phyloP scores from a whole-genome alignment of 2,329 filamentous ascomycete species.

The Aspergillus glaucus region DNA sequence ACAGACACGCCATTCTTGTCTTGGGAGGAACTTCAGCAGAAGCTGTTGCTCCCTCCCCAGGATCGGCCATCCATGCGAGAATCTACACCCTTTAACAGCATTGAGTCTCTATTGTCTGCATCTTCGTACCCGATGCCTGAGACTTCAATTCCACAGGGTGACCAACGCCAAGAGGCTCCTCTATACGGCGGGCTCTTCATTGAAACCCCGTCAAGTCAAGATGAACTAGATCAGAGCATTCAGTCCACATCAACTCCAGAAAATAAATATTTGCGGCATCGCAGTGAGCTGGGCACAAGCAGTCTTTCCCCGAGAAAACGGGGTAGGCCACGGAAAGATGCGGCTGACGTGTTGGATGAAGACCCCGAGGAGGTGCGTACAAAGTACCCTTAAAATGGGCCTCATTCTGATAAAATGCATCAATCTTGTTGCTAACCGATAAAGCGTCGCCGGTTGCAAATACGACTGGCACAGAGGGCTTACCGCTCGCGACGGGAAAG shows the following conservation, averaged over 20 bases:
- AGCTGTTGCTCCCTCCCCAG: not conserved
- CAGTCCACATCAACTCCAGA: not conserved
- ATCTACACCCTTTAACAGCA: not conserved
- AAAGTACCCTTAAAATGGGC: too few relatives aligned
- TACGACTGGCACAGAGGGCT: slow-evolving; percentile 20
- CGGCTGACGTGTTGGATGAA: not conserved
- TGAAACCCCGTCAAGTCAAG: not conserved
- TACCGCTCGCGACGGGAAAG: slow-evolving; percentile 22
- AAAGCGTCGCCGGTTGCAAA: slow-evolving; percentile 20
- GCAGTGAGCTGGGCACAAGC: not conserved
- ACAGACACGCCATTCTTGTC: not conserved
- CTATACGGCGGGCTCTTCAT: not conserved
- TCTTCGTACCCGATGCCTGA: not conserved
- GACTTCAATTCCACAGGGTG: not conserved
- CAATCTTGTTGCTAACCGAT: not conserved
- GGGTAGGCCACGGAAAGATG: not conserved
- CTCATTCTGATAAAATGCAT: not conserved
- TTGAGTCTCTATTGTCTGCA: not conserved
- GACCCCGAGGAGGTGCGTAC: not conserved
- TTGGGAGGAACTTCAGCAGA: not conserved
- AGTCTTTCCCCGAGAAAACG: not conserved
- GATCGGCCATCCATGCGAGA: not conserved
- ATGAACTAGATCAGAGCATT: not conserved
- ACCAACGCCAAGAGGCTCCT: not conserved
- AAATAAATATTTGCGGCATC: not conserved